phyloP scores from a whole-genome alignment of 129 eudicot genomes.

The Chrysanthemum seticuspe region DNA sequence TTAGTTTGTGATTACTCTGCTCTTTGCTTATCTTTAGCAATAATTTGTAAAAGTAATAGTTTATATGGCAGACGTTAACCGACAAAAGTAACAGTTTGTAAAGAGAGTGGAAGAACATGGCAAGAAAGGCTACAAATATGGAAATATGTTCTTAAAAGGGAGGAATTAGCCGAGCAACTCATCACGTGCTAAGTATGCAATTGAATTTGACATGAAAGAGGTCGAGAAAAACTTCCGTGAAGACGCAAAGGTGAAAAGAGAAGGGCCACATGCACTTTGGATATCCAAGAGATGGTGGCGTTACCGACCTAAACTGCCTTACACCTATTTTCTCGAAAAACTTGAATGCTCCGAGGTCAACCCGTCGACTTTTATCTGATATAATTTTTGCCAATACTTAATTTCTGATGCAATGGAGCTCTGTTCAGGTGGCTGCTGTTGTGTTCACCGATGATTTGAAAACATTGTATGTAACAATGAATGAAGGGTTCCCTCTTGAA shows the following conservation, averaged over 20 bases:
- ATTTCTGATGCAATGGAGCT: conserved; percentile 18
- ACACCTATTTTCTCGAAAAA: conserved; percentile 92
- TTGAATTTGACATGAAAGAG: conserved; percentile 96
- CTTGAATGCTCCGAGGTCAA: conserved; percentile 85
- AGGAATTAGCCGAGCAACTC: conserved; percentile 69
- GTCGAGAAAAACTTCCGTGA: conserved; percentile 88
- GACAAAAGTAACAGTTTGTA: not conserved
- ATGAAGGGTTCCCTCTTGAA: conserved; percentile 96
- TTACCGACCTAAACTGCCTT: conserved; percentile 96
- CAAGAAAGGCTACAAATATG: conserved; percentile 84
- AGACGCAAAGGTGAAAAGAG: conserved; percentile 65
- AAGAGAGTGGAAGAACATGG: conserved; percentile 66
- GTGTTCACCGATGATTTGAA: conserved; percentile 92
- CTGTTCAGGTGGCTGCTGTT: conserved; percentile 82
- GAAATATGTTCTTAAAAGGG: conserved; percentile 71
- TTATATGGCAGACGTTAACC: too few relatives aligned
- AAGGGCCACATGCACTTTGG: conserved; percentile 86
- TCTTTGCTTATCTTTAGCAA: not conserved
- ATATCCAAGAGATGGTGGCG: conserved; percentile 99
- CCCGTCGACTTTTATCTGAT: not conserved
- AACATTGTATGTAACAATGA: conserved; percentile 85
- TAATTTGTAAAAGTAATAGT: too few relatives aligned
- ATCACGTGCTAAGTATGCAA: conserved; percentile 59
- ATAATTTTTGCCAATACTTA: not conserved
- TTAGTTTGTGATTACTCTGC: conserved; percentile 27